Base-by-base conservation (phyloP, 176 grass and related monocot species). In the Metroxylon sagu region DNA sequence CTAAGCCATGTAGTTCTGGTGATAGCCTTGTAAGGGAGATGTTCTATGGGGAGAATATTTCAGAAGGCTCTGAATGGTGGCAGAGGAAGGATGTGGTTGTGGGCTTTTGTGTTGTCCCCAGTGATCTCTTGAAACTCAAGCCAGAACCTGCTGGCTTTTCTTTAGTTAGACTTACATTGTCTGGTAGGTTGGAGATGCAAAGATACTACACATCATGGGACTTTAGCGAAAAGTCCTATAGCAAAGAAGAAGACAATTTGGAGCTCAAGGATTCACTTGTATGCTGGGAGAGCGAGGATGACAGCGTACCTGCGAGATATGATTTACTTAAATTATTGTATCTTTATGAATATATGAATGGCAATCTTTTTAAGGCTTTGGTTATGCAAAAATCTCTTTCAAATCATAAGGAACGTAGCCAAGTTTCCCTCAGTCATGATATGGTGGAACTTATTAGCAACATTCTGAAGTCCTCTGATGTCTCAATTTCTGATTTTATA, bases 101-200 rank as follows among this genome's bases (percentile, higher is more conserved):
- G 75, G 93, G 84, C 5, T 85, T 91, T 67, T 82, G 55, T 56
- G 58, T 88, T 48, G 74, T 92, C 74, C 87, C 87, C 27, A 64
- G 29, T 1, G 18, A 87, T 25, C 21, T 78, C 18, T 68, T 82
- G 29, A 28, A 65, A 18, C 52, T 18, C 3, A 51, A 81, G 63
- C 68, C 77, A 65, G 64, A 51, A 19, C 60, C 58, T 49, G 4
- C 31, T 64, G 82, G 78, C 12, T 91, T 97, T 90, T 68, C 62
- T 71, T 65, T 97, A 70, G 80, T 97, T 30, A 79, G 78, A 16
- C 54, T 97, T 56, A 85, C 61, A 60, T 73, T 73, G 51, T 61
- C 27, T 18, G 84, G 92, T 54, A 97, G 65, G 55, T 75, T 97
- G 76, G 84, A 91, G 65, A 77, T 97, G 76, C 87, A 85, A 78